Conservation (phyloP, 257 asterid genomes). For the Solanum clarkiae region DNA sequence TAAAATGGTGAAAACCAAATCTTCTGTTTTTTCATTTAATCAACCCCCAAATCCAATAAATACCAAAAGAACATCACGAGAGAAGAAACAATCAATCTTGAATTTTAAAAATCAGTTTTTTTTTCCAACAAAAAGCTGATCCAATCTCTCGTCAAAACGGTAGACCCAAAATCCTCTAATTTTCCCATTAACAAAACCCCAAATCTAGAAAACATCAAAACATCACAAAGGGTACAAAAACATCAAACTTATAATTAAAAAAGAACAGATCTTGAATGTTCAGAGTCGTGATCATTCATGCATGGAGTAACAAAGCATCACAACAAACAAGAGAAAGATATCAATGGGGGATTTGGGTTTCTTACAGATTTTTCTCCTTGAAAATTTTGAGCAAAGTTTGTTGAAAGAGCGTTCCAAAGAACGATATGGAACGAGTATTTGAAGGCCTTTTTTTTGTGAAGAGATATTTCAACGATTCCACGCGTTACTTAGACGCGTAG, state of each 20-base stretch:
- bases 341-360: background rate
- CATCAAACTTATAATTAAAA: background rate
- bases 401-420: background rate
- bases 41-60: background rate
- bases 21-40: background rate
- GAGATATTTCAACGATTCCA: conserved; percentile 12
- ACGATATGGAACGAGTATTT: background rate
- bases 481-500: conserved; percentile 57
- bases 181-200: background rate
- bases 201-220: background rate
- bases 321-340: background rate
- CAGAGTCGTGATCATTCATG: background rate
- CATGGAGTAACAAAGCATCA: background rate
- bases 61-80: background rate
- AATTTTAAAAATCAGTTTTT: background rate
- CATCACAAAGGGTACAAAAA: background rate
- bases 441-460: background rate
- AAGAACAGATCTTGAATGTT: background rate
- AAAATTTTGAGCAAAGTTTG: background rate
- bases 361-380: background rate
- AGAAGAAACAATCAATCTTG: background rate
- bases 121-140: background rate
- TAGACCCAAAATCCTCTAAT: background rate
- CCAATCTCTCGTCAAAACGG: background rate
- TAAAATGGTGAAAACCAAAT: background rate